Conservation (phyloP, 2,329 filamentous ascomycete species). For the Alternaria ethzedia region DNA sequence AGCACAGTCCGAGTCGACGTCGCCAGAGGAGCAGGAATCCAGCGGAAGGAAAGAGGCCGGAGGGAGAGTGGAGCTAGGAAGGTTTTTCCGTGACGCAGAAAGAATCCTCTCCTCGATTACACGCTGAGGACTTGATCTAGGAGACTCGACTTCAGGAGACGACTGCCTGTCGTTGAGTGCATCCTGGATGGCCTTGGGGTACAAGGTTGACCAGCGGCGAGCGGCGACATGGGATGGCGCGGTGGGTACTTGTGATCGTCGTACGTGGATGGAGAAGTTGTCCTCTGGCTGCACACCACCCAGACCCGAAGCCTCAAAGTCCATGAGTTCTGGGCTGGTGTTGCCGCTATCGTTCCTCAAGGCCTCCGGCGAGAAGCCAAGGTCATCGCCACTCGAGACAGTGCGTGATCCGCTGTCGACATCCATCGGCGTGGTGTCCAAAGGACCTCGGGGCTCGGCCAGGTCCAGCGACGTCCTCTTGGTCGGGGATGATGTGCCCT, state of each 20-base stretch:
- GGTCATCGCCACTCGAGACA: conserved; percentile 35
- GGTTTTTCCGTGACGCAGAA: conserved; percentile 71
- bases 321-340: conserved; percentile 36
- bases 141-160: conserved; percentile 8
- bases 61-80: conserved; percentile 53
- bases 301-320: conserved; percentile 60
- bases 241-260: conserved; percentile 34
- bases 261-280: conserved; percentile 61
- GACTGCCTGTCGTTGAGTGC: conserved; percentile 35
- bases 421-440: conserved; percentile 31
- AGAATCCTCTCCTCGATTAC: conserved; percentile 69
- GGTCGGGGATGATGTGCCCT: neutral
- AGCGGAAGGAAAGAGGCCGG: conserved; percentile 53
- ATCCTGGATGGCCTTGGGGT: conserved; percentile 42
- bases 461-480: conserved; percentile 28
- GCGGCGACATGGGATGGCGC: neutral
- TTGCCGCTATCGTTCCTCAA: conserved; percentile 33
- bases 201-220: conserved; percentile 21
- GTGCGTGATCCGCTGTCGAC: conserved; percentile 41
- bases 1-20: conserved; percentile 45
- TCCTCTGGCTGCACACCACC: conserved; percentile 66
- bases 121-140: conserved; percentile 12
- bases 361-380: conserved; percentile 47
- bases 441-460: conserved; percentile 32
- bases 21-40: conserved; percentile 44